Evolutionary conservation across 768 basidiomycete species (phyloP).

Genomic region (Suillus paluster): DNA sequence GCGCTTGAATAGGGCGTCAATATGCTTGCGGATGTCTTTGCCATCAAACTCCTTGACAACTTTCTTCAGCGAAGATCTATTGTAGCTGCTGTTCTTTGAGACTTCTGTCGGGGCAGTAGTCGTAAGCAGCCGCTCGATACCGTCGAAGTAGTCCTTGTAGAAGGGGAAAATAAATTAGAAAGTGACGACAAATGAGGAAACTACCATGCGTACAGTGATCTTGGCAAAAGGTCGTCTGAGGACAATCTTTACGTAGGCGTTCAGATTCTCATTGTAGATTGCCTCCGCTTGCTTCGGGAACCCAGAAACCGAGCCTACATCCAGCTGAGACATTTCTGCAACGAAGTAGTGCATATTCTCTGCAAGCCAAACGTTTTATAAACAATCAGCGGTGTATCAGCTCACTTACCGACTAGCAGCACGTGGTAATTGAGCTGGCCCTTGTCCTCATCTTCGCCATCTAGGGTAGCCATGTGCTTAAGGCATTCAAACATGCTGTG

Average conservation of each 20-base stretch:
- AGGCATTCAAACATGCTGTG: constrained; percentile 90
- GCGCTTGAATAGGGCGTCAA: constrained; percentile 86
- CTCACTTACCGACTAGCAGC: constrained; percentile 82
- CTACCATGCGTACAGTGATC: constrained; percentile 66
- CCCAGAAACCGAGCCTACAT: constrained; percentile 60
- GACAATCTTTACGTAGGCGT: constrained; percentile 84
- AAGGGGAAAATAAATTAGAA: background rate
- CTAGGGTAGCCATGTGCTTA: constrained; percentile 95
- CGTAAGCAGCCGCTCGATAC: constrained; percentile 84
- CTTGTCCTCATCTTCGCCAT: constrained; percentile 93
- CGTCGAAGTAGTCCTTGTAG: constrained; percentile 90
- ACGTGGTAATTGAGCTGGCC: constrained; percentile 97
- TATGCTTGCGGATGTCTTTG: constrained; percentile 89
- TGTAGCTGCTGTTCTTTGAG: constrained; percentile 74
- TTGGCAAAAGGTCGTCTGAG: constrained; percentile 86
- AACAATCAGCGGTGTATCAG: background rate
- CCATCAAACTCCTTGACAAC: constrained; percentile 81
- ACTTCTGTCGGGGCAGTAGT: constrained; percentile 81
- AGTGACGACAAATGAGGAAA: background rate
- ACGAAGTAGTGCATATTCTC: constrained; percentile 98
- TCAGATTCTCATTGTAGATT: constrained; percentile 89
- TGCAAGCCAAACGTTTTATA: constrained; percentile 36
- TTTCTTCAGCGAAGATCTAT: constrained; percentile 78
- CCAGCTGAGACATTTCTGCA: constrained; percentile 75
- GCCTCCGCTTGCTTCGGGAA: constrained; percentile 77